Conservation (phyloP, 306 rosid genomes). For the Canavalia gladiata region DNA sequence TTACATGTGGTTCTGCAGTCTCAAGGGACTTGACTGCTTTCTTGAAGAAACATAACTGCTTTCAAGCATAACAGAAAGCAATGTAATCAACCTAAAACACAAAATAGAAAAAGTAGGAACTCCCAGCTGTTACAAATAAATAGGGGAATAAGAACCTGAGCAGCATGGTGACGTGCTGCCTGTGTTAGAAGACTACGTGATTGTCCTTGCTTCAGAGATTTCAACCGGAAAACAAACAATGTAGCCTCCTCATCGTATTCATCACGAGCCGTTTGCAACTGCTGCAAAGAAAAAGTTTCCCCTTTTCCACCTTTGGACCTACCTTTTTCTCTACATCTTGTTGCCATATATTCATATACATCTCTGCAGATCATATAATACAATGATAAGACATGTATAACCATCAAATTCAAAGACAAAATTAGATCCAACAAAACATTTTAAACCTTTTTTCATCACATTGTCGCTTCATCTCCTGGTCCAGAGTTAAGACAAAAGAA, state of each 20-base stretch:
- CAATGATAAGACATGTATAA: constrained; percentile 41
- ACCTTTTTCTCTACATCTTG: constrained; percentile 80
- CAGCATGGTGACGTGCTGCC: constrained; percentile 99
- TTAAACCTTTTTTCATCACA: constrained; percentile 95
- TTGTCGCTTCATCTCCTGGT: constrained; percentile 98
- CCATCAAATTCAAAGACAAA: constrained; percentile 29
- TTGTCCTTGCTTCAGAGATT: constrained; percentile 98
- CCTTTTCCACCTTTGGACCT: constrained; percentile 80
- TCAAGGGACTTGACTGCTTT: constrained; percentile 88
- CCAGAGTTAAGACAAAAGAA: constrained; percentile 52
- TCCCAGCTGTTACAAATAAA: constrained; percentile 16
- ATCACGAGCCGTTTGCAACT: constrained; percentile 83
- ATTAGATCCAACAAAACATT: constrained; percentile 26
- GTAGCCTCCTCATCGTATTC: constrained; percentile 97
- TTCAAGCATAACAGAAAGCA: constrained; percentile 48
- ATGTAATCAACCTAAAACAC: constrained; percentile 29
- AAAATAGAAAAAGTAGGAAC: constrained; percentile 30
- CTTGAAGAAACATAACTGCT: constrained; percentile 90
- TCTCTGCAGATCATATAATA: constrained; percentile 69
- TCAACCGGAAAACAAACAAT: constrained; percentile 88
- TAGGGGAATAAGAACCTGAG: constrained; percentile 75
- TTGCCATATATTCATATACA: constrained; percentile 78
- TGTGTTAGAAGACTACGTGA: constrained; percentile 96
- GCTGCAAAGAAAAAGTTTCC: constrained; percentile 77
- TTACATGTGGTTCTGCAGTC: constrained; percentile 88